Conservation (phyloP, 441 rosid species). For the Populus hybrid region DNA sequence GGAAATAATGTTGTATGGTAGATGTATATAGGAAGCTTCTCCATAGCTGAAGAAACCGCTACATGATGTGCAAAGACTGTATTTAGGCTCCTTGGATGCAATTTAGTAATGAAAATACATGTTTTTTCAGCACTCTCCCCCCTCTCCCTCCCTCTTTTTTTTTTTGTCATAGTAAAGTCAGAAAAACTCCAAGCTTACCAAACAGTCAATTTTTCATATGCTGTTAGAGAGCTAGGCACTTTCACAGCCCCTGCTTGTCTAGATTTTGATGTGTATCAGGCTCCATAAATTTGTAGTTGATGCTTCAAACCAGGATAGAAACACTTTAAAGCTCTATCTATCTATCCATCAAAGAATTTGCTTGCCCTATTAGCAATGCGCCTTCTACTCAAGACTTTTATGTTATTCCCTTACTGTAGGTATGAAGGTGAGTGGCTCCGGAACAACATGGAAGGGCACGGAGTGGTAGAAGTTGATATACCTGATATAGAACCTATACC, state of each 20-base stretch:
- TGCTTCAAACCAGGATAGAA: neutral
- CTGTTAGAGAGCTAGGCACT: neutral
- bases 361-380: neutral
- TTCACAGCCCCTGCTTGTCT: neutral
- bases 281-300: neutral
- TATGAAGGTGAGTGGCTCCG: conserved; percentile 97
- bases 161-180: neutral
- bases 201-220: neutral
- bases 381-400: neutral
- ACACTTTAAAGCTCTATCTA: neutral
- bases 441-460: conserved; percentile 83
- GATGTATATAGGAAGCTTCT: neutral
- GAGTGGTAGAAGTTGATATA: conserved; percentile 83
- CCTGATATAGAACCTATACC: conserved; percentile 88
- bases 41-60: neutral
- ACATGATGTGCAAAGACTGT: neutral
- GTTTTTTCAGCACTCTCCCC: neutral
- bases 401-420: conserved; percentile 31
- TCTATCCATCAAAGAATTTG: neutral
- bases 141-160: no score
- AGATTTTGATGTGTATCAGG: neutral
- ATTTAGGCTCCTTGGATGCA: neutral
- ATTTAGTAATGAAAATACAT: neutral
- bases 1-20: neutral
- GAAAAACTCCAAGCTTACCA: neutral